Evolutionary conservation across 768 basidiomycete species (phyloP).

Genomic region (Kwoniella shandongensis): DNA sequence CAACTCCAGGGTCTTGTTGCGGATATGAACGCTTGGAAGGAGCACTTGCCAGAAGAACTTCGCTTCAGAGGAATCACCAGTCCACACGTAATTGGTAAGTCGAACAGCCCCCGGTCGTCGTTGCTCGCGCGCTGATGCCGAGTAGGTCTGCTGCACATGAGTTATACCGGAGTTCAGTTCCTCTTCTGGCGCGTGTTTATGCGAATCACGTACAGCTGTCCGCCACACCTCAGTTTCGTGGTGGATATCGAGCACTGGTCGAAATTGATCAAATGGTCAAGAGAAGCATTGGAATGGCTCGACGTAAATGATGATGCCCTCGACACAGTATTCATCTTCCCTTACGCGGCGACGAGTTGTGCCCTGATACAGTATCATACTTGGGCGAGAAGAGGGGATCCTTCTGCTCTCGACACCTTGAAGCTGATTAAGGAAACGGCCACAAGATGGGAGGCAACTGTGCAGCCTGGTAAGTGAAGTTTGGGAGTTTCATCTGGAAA

Average conservation of each 20-base stretch:
- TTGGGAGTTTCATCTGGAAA: not conserved
- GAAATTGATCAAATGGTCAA: conserved; percentile 67
- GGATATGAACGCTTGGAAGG: conserved; percentile 68
- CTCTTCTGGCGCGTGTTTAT: conserved; percentile 98
- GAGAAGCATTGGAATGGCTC: conserved; percentile 86
- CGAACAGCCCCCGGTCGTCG: too few species aligned
- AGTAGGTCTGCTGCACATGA: conserved; percentile 78
- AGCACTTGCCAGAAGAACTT: conserved; percentile 72
- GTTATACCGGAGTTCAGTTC: conserved; percentile 87
- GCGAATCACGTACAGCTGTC: conserved; percentile 91
- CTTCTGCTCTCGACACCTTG: conserved; percentile 70
- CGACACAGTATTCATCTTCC: conserved; percentile 81
- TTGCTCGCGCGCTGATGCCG: not conserved
- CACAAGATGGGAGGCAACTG: conserved; percentile 78
- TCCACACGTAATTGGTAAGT: conserved; percentile 66
- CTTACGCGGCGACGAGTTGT: conserved; percentile 83
- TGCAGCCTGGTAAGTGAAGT: conserved; percentile 63
- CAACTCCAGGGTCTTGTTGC: conserved; percentile 60
- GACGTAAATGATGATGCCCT: conserved; percentile 74
- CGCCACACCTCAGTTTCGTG: conserved; percentile 82
- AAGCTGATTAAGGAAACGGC: conserved; percentile 80
- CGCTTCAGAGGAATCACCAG: conserved; percentile 72
- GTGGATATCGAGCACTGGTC: conserved; percentile 79
- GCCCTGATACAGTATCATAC: conserved; percentile 95
- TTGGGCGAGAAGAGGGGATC: conserved; percentile 79